Base-by-base conservation (phyloP, 1,284 basidiomycete species). In the Ustilago tritici region DNA sequence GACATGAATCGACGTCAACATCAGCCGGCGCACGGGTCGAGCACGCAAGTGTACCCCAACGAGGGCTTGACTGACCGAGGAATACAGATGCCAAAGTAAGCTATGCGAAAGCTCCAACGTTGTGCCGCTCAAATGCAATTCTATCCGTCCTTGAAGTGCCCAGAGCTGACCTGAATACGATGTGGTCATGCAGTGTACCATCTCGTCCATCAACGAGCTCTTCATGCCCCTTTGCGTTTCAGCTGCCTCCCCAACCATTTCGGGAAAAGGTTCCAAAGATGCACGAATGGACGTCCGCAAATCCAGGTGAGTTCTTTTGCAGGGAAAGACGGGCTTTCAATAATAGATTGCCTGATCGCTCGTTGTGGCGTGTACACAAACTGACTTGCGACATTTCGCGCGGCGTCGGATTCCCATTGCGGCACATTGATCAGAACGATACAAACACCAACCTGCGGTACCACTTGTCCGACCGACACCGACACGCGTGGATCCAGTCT, bases 161-260 rank as follows among this genome's bases (percentile, higher is more conserved):
- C 43, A 19, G 43, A 19, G 9, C 43, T 46, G 8, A 46, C 43
- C n/a, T 46, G 8, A 6, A 19, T 19, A 7, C 17, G 7, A 19
- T 19, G 8, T 46, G 7, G 43, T 46, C n/a, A 19, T 28, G 10
- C 35, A 63, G 63, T 23, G 40, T 60, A 15, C 43, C 34, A 12
- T 52, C 38, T 17, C 65, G 62, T 36, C 59, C 65, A 7, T 65
- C 65, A 19, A 65, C 69, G 6, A 32, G 53, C n/a, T 67, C 19
- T 14, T 76, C 74, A 11, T 61, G 65, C 4, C 14, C 65, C 7
- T 76, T 76, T n/a, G 69, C 74, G 2, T 69, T 58, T 58, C 63
- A 65, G 52, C 61, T 65, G 23, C 66, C 67, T n/a, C 49, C 54
- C 10, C 3, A 53, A 1, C 7, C 67, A 3, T 71, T 65, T n/a